Evolutionary conservation across 2,329 filamentous ascomycete genomes (phyloP).

Genomic region (Claviceps sp.): DNA sequence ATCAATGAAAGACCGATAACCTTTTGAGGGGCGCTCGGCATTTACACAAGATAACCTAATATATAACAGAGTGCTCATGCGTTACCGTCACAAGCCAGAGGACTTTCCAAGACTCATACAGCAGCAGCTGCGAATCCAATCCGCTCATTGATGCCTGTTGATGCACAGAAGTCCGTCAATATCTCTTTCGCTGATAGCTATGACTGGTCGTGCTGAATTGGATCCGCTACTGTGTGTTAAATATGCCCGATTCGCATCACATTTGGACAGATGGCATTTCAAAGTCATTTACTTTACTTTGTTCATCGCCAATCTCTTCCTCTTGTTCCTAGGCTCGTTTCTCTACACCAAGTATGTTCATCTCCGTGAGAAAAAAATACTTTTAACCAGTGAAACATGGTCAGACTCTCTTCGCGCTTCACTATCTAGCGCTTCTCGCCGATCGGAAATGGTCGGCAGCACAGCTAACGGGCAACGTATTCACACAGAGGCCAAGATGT

Average conservation of each 20-base stretch:
- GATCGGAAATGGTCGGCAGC: no score
- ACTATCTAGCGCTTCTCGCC: no score
- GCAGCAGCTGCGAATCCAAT: no score
- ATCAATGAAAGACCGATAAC: no score
- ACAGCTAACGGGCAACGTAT: neutral
- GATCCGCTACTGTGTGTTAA: conserved; percentile 21
- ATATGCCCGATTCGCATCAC: conserved; percentile 31
- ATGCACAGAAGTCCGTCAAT: no score
- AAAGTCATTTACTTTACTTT: conserved; percentile 33
- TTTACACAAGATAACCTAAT: no score
- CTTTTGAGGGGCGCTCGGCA: neutral
- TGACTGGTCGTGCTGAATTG: conserved; percentile 2
- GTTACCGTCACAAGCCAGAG: no score
- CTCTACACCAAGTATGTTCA: conserved; percentile 25
- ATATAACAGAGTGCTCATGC: no score
- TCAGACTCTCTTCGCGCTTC: no score
- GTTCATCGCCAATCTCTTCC: conserved; percentile 28
- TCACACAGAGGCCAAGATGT: conserved; percentile 19
- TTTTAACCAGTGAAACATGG: no score
- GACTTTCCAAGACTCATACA: no score
- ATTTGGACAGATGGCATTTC: conserved; percentile 28
- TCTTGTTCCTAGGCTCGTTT: conserved; percentile 32
- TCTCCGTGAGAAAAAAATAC: neutral
- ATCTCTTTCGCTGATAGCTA: neutral
- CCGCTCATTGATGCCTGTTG: no score